These are phyloP conservation scores for Penicillium sp. DNA, from an alignment of 2,329 filamentous ascomycete species.

Conservation along the genomic window DNA sequence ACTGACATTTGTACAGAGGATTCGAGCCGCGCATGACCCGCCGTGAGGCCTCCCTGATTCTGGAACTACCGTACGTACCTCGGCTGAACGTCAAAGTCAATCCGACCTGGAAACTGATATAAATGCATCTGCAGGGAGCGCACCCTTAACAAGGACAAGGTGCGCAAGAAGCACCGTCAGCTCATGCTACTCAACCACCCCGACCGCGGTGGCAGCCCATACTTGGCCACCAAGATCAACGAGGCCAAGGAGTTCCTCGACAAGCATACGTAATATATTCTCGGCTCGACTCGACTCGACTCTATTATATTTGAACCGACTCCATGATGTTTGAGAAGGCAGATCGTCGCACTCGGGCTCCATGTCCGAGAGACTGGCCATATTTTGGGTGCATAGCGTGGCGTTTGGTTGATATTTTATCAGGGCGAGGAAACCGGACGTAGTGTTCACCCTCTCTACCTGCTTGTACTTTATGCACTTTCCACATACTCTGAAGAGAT, in stretches of 20 bases:
- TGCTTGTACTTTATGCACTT: constrained; percentile 61
- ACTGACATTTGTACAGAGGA: constrained; percentile 46
- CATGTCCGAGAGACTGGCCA: constrained; percentile 22
- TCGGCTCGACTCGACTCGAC: background rate
- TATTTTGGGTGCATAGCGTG: constrained; percentile 40
- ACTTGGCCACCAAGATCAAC: constrained; percentile 95
- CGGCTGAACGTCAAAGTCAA: background rate
- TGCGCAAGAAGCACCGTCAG: constrained; percentile 90
- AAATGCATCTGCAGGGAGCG: constrained; percentile 60
- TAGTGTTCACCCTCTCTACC: constrained; percentile 36
- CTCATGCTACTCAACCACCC: constrained; percentile 96
- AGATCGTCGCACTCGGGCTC: constrained; percentile 5
- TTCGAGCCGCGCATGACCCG: constrained; percentile 94
- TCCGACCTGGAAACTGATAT: constrained; percentile 3
- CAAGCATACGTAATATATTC: constrained; percentile 50
- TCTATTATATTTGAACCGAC: background rate
- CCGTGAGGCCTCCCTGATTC: constrained; percentile 82
- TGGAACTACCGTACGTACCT: constrained; percentile 72
- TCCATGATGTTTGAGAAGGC: background rate
- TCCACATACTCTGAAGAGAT: constrained; percentile 47
- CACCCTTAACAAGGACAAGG: constrained; percentile 80
- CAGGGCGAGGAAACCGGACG: constrained; percentile 19
- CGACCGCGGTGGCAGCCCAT: constrained; percentile 92
- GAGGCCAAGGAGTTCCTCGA: constrained; percentile 96
- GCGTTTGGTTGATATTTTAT: constrained; percentile 33